These are phyloP conservation scores for Heteromeles arbutifolia DNA, from an alignment of 306 rosid genomes.

Conservation along the genomic window DNA sequence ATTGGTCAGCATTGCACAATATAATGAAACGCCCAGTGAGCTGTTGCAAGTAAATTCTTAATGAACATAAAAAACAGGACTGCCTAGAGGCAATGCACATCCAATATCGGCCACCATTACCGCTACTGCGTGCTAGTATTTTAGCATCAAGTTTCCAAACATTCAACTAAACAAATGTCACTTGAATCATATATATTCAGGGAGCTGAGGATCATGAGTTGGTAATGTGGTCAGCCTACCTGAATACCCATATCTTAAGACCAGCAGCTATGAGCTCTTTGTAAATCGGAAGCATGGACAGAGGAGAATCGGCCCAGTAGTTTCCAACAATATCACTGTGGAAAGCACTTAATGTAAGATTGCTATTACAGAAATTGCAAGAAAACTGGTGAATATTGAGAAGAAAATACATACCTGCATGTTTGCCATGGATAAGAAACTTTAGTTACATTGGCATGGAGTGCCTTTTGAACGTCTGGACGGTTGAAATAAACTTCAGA, in stretches of 20 bases:
- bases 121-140: too few species aligned
- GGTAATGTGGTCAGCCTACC: conserved; percentile 34
- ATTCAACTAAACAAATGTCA: background rate
- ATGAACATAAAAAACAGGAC: too few species aligned
- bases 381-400: conserved; percentile 5
- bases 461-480: conserved; percentile 87
- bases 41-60: background rate
- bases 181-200: background rate
- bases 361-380: background rate
- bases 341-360: conserved; percentile 13
- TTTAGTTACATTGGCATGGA: conserved; percentile 82
- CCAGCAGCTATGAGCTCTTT: conserved; percentile 72
- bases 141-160: background rate
- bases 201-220: background rate
- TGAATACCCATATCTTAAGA: conserved; percentile 78
- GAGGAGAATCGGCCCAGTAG: conserved; percentile 88
- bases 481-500: conserved; percentile 71
- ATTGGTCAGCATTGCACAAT: background rate
- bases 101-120: too few species aligned
- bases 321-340: conserved; percentile 65
- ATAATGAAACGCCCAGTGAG: background rate
- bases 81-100: background rate
- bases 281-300: conserved; percentile 90
- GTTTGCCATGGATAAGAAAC: conserved; percentile 76
- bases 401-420: conserved; percentile 53